These are phyloP conservation scores for Clonostachys sp. DNA, from an alignment of 2,329 filamentous ascomycete genomes.

Conservation along the genomic window DNA sequence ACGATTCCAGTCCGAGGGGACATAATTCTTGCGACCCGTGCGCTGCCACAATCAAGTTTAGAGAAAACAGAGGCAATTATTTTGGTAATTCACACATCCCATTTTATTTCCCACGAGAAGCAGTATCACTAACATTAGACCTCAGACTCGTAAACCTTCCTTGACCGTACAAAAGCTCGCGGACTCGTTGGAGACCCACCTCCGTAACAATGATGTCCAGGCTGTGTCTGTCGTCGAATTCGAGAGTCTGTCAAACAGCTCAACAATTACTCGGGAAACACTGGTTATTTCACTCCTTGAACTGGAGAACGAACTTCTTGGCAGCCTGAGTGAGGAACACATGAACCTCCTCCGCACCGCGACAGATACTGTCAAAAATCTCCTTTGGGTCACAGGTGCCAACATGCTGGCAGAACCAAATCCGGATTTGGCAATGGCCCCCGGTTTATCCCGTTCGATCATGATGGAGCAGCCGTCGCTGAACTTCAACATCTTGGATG, in stretches of 20 bases:
- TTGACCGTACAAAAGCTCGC: too few species aligned
- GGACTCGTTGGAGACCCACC: too few species aligned
- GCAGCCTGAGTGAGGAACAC: not conserved
- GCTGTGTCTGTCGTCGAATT: too few species aligned
- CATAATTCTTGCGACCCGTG: not conserved
- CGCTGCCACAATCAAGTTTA: not conserved
- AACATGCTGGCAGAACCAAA: not conserved
- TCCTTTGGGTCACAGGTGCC: not conserved
- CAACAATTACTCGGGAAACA: too few species aligned
- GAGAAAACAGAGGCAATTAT: not conserved
- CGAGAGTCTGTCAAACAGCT: too few species aligned
- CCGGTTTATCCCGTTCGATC: slow-evolving; percentile 1
- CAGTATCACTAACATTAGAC: too few species aligned
- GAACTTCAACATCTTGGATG: not conserved
- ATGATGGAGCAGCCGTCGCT: slow-evolving; percentile 3
- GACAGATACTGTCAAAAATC: not conserved
- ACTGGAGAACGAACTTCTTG: slow-evolving; percentile 1
- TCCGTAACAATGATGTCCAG: too few species aligned
- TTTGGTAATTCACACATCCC: too few species aligned
- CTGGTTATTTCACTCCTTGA: not conserved
- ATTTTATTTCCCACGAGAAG: too few species aligned
- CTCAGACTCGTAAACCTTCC: too few species aligned
- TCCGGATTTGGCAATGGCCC: not conserved
- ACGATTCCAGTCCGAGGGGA: not conserved
- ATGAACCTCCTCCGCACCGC: slow-evolving; percentile 1